Conservation (phyloP, 2,329 filamentous ascomycete genomes). For the Lecanoromycetidae sp. region DNA sequence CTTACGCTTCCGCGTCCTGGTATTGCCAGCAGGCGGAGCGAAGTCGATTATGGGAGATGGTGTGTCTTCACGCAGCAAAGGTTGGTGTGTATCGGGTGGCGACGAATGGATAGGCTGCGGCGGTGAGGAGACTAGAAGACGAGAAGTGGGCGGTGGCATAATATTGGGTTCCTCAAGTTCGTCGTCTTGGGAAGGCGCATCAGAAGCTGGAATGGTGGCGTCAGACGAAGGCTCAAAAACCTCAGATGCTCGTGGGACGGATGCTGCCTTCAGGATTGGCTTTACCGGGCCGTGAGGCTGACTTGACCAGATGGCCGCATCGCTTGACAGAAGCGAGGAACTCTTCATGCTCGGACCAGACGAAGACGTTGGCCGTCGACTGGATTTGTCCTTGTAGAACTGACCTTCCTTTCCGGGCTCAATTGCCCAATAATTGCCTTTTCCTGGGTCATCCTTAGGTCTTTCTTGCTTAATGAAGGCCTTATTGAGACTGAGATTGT, state of each 20-base stretch:
- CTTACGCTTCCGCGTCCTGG: conserved; percentile 61
- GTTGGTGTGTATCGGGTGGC: conserved; percentile 59
- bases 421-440: conserved; percentile 96
- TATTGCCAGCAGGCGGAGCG: conserved; percentile 49
- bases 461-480: conserved; percentile 91
- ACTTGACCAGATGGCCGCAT: conserved; percentile 4
- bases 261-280: background rate
- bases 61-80: conserved; percentile 53
- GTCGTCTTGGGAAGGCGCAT: conserved; percentile 48
- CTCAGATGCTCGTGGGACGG: conserved; percentile 16
- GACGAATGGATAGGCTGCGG: conserved; percentile 66
- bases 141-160: conserved; percentile 20
- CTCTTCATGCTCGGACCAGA: conserved; percentile 31
- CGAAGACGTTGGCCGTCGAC: conserved; percentile 27
- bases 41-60: conserved; percentile 58
- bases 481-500: conserved; percentile 95
- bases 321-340: conserved; percentile 23
- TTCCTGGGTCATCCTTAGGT: conserved; percentile 92
- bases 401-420: conserved; percentile 77
- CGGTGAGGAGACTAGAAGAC: conserved; percentile 34
- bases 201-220: conserved; percentile 62
- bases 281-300: conserved; percentile 2
- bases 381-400: conserved; percentile 77
- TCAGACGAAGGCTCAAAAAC: conserved; percentile 57
- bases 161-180: conserved; percentile 33